A percentile compares a stretch with the other conserved stretches of the same genome.
phyloP scores from a whole-genome alignment of 2,329 filamentous ascomycete genomes.

The Neofusicoccum kwambonambiense region DNA sequence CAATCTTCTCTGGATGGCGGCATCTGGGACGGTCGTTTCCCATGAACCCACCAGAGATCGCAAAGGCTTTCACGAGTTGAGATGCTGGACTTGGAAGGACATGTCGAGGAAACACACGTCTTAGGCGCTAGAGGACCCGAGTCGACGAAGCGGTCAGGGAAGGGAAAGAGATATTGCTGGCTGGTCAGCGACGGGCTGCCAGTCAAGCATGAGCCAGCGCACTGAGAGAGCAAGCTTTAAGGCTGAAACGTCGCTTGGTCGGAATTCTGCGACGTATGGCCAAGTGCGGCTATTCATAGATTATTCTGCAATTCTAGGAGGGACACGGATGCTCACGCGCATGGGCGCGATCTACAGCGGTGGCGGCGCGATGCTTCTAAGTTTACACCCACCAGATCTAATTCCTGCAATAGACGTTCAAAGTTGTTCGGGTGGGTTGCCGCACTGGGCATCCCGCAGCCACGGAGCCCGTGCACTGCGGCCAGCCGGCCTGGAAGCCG shows the following conservation, averaged over 20 bases:
- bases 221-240: neutral
- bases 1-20: neutral
- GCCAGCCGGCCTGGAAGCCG: no score
- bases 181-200: neutral
- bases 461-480: no score
- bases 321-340: neutral
- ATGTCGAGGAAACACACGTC: neutral
- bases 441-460: neutral
- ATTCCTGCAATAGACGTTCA: constrained; percentile 1
- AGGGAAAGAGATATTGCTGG: neutral
- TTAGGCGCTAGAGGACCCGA: neutral
- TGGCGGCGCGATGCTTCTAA: constrained; percentile 4
- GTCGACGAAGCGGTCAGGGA: neutral
- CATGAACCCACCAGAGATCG: neutral
- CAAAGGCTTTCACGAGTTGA: neutral
- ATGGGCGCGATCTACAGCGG: constrained; percentile 4
- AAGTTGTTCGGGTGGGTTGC: neutral
- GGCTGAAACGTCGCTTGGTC: neutral
- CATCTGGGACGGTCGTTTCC: neutral
- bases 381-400: constrained; percentile 1
- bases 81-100: neutral
- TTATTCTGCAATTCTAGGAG: neutral
- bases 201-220: neutral
- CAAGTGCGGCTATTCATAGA: neutral
- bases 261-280: neutral